These are phyloP conservation scores for Termitomyces sp. DNA, from an alignment of 768 basidiomycete genomes.

Conservation along the genomic window DNA sequence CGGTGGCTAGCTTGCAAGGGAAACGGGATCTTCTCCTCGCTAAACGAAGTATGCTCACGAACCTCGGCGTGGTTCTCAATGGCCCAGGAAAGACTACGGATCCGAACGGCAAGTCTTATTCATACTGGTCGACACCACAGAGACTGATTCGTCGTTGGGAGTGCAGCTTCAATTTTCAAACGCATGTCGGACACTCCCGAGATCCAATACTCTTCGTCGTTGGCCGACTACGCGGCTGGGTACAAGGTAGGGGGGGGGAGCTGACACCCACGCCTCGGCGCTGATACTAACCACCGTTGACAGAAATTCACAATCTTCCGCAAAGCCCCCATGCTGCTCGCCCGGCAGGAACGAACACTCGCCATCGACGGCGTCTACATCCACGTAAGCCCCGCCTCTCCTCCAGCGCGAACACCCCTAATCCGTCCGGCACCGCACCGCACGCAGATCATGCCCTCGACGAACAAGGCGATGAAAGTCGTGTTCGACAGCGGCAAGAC, in stretches of 20 bases:
- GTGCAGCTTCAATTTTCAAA: slow-evolving; percentile 87
- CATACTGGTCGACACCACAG: too few relatives aligned
- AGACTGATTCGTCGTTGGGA: not conserved
- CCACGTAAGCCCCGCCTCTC: slow-evolving; percentile 60
- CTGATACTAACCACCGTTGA: not conserved
- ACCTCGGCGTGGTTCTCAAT: slow-evolving; percentile 63
- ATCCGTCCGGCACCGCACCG: too few relatives aligned
- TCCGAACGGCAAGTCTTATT: slow-evolving; percentile 69
- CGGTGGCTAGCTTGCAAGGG: slow-evolving; percentile 92
- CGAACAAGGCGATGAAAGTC: slow-evolving; percentile 61
- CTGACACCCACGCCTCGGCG: not conserved
- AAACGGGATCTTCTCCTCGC: slow-evolving; percentile 79
- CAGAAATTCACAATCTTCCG: slow-evolving; percentile 91
- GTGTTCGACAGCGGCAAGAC: slow-evolving; percentile 91
- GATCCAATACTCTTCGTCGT: slow-evolving; percentile 46
- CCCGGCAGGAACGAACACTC: slow-evolving; percentile 83
- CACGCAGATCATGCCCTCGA: slow-evolving; percentile 87
- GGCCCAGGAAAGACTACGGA: slow-evolving; percentile 73
- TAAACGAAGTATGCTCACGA: slow-evolving; percentile 68
- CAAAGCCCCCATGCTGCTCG: slow-evolving; percentile 91
- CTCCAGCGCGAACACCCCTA: too few relatives aligned
- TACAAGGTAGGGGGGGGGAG: slow-evolving; percentile 62
- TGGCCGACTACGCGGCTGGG: slow-evolving; percentile 68
- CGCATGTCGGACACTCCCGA: slow-evolving; percentile 72
- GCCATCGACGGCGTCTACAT: slow-evolving; percentile 96